Percentiles rank a stretch among this genome's conserved stretches.
These are phyloP conservation scores for Stellera chamaejasme DNA, from an alignment of 345 rosid genomes.

Conservation along the genomic window DNA sequence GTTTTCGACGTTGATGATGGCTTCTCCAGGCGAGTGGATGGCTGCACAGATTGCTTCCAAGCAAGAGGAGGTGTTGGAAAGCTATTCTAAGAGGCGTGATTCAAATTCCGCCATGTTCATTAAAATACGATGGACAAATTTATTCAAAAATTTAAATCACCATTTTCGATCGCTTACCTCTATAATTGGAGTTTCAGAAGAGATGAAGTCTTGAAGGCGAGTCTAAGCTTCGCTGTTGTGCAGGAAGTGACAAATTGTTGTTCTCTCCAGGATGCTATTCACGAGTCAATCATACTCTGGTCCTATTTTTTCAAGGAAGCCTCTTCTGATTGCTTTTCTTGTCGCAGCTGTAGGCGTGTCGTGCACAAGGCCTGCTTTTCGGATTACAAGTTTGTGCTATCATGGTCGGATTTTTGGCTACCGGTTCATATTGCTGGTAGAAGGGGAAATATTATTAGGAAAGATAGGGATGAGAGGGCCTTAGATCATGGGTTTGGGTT, in stretches of 20 bases:
- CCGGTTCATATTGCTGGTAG: constrained; percentile 26
- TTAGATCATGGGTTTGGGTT: constrained; percentile 13
- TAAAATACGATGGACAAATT: no score
- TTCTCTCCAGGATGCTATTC: constrained; percentile 35
- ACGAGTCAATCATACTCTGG: constrained; percentile 32
- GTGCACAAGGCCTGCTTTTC: constrained; percentile 35
- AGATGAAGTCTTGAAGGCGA: no score
- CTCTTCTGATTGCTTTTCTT: constrained; percentile 17
- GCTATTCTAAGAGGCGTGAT: no score
- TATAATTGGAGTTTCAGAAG: no score
- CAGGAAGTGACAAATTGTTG: constrained; percentile 51
- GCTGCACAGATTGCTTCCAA: no score
- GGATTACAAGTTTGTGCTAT: constrained; percentile 17
- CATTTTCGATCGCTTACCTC: no score
- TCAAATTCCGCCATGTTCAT: no score
- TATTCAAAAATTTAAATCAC: no score
- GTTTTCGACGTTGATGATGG: no score
- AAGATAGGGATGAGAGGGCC: constrained; percentile 8
- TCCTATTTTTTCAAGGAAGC: constrained; percentile 42
- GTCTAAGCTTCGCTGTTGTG: no score
- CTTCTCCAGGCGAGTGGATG: no score
- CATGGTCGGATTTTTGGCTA: constrained; percentile 61
- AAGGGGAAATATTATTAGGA: constrained; percentile 11
- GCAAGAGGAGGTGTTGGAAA: no score
- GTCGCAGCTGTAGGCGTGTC: constrained; percentile 25